phyloP scores from a whole-genome alignment of 768 basidiomycete species.

The Plicaturopsis crispa region DNA sequence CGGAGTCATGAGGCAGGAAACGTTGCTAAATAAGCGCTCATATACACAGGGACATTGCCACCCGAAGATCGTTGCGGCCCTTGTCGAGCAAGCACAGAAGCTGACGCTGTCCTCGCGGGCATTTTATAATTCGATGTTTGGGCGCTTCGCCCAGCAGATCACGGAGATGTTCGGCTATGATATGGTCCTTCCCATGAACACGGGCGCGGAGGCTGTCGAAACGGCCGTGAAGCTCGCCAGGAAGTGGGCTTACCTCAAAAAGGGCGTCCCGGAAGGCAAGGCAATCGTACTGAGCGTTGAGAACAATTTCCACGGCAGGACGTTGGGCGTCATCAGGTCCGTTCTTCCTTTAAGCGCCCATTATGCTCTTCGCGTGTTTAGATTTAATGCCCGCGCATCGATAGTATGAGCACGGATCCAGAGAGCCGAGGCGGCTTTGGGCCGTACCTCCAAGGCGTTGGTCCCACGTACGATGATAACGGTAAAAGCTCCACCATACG shows the following conservation, averaged over 20 bases:
- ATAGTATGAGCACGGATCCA: constrained; percentile 91
- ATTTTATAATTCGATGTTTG: constrained; percentile 91
- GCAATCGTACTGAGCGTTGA: constrained; percentile 82
- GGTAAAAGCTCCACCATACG: constrained; percentile 56
- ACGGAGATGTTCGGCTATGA: constrained; percentile 85
- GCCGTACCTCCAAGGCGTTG: constrained; percentile 81
- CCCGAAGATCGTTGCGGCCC: constrained; percentile 74
- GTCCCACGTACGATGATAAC: constrained; percentile 60
- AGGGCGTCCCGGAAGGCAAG: constrained; percentile 71
- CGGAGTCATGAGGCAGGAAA: constrained; percentile 8
- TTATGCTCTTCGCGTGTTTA: not conserved
- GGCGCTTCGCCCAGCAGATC: constrained; percentile 80
- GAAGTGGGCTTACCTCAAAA: constrained; percentile 94
- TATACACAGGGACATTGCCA: constrained; percentile 82
- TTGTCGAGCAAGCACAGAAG: constrained; percentile 79
- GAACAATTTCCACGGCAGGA: constrained; percentile 96
- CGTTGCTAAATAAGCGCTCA: too few species aligned
- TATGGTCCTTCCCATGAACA: constrained; percentile 98
- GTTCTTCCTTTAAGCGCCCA: constrained; percentile 15
- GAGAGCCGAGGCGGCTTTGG: constrained; percentile 85
- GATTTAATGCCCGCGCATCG: constrained; percentile 3
- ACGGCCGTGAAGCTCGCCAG: constrained; percentile 92
- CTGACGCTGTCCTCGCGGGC: constrained; percentile 93
- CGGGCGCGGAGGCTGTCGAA: constrained; percentile 97
- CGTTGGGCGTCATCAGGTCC: constrained; percentile 79